Conservation (phyloP, 192 early-diverging fungal genomes). For the Coemansia sp. region DNA sequence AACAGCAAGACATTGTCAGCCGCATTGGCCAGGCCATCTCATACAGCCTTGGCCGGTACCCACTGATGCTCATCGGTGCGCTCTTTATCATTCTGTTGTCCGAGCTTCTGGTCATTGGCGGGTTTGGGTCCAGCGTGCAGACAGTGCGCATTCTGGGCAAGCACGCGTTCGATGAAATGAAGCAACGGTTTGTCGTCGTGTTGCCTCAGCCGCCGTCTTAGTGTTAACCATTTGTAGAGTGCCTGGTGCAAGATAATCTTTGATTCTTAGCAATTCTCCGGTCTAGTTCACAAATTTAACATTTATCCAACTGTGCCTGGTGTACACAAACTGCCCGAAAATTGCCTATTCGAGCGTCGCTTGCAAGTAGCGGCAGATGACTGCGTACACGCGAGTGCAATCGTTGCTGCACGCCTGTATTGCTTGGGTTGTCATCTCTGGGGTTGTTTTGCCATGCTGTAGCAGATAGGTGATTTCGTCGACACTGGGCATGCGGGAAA, state of each 20-base stretch:
- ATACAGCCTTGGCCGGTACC: slow-evolving; percentile 32
- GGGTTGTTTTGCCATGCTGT: slow-evolving; percentile 43
- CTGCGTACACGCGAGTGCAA: slow-evolving; percentile 43
- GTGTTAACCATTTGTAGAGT: no score
- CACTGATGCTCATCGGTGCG: slow-evolving; percentile 37
- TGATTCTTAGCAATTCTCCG: no score
- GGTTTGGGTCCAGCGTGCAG: slow-evolving; percentile 12
- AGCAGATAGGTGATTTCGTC: slow-evolving; percentile 47
- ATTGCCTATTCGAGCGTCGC: slow-evolving; percentile 18
- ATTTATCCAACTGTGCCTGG: no score
- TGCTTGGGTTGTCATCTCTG: slow-evolving; percentile 35
- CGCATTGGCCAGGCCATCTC: slow-evolving; percentile 23
- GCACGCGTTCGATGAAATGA: slow-evolving; percentile 18
- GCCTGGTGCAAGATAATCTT: not conserved
- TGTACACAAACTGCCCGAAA: no score
- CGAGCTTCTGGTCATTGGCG: slow-evolving; percentile 39
- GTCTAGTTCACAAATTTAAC: no score
- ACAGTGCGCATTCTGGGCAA: slow-evolving; percentile 14
- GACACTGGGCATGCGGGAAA: slow-evolving; percentile 46
- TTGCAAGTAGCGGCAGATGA: slow-evolving; percentile 41
- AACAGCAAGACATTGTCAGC: slow-evolving; percentile 19
- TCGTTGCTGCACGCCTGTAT: slow-evolving; percentile 30
- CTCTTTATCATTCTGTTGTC: slow-evolving; percentile 35
- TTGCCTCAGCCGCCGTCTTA: slow-evolving; percentile 22
- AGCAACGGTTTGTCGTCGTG: slow-evolving; percentile 11